These are phyloP conservation scores for Zymoseptoria tritici DNA, from an alignment of 2,329 filamentous ascomycete species.

Conservation along the genomic window DNA sequence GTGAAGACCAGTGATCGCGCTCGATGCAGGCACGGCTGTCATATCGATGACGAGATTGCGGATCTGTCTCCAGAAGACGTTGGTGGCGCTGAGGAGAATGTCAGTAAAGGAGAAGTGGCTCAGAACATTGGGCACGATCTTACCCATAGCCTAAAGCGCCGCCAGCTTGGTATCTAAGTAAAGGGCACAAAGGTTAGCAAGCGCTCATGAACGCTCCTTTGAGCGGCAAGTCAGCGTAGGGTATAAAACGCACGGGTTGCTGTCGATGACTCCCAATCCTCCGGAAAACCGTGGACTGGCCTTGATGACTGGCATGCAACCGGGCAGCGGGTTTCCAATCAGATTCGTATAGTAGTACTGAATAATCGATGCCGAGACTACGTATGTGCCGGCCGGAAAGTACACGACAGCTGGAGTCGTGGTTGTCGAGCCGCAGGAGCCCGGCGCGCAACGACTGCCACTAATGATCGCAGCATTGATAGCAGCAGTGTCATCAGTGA, in stretches of 20 bases:
- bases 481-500: slow-evolving; percentile 50
- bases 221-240: too few relatives aligned
- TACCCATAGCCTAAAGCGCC: slow-evolving; percentile 28
- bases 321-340: slow-evolving; percentile 48
- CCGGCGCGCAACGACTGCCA: slow-evolving; percentile 34
- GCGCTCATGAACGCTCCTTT: too few relatives aligned
- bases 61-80: slow-evolving; percentile 58
- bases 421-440: slow-evolving; percentile 38
- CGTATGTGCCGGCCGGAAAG: slow-evolving; percentile 52
- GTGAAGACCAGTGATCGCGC: slow-evolving; percentile 39
- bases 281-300: slow-evolving; percentile 45
- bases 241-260: slow-evolving; percentile 35
- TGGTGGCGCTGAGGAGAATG: slow-evolving; percentile 45
- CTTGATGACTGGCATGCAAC: slow-evolving; percentile 48
- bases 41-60: slow-evolving; percentile 59
- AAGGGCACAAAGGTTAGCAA: too few relatives aligned
- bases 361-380: slow-evolving; percentile 49
- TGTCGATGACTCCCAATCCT: slow-evolving; percentile 53
- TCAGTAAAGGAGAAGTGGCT: slow-evolving; percentile 28
- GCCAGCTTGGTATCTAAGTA: slow-evolving; percentile 31
- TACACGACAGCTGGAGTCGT: slow-evolving; percentile 51
- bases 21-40: slow-evolving; percentile 40
- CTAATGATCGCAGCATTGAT: slow-evolving; percentile 41
- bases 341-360: slow-evolving; percentile 59
- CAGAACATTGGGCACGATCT: not conserved